These are phyloP conservation scores for Podochytrium sp. DNA, from an alignment of 192 early-diverging fungal species.

Conservation along the genomic window DNA sequence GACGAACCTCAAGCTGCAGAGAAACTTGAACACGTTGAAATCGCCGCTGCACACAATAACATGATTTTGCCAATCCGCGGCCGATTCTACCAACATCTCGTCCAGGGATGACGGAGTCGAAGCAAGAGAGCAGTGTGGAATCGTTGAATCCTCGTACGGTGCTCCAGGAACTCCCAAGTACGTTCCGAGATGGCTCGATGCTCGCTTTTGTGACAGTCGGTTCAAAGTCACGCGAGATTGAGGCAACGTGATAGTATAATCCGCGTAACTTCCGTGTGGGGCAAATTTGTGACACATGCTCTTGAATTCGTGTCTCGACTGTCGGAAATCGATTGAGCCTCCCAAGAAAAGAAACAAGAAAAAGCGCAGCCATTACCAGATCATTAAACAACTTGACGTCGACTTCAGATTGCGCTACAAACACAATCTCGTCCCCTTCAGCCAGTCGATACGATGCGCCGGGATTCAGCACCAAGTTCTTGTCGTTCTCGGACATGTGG, in stretches of 20 bases:
- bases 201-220: neutral
- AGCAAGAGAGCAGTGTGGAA: conserved; percentile 6
- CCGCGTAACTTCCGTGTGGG: too few species aligned
- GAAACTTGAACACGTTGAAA: conserved; percentile 47
- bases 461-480: conserved; percentile 52
- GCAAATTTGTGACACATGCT: neutral
- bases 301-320: neutral
- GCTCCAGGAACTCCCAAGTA: conserved; percentile 2
- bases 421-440: conserved; percentile 52
- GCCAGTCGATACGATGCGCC: conserved; percentile 55
- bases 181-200: neutral
- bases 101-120: neutral
- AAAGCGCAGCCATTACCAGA: conserved; percentile 1
- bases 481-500: neutral
- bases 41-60: conserved; percentile 44
- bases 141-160: conserved; percentile 9
- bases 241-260: neutral
- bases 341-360: neutral
- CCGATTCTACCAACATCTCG: neutral
- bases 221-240: neutral
- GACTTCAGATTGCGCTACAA: conserved; percentile 47
- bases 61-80: conserved; percentile 23
- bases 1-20: conserved; percentile 47
- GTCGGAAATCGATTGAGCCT: neutral
- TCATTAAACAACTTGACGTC: conserved; percentile 9